phyloP scores from a whole-genome alignment of 345 rosid genomes.

The Bretschneidera sinensis region DNA sequence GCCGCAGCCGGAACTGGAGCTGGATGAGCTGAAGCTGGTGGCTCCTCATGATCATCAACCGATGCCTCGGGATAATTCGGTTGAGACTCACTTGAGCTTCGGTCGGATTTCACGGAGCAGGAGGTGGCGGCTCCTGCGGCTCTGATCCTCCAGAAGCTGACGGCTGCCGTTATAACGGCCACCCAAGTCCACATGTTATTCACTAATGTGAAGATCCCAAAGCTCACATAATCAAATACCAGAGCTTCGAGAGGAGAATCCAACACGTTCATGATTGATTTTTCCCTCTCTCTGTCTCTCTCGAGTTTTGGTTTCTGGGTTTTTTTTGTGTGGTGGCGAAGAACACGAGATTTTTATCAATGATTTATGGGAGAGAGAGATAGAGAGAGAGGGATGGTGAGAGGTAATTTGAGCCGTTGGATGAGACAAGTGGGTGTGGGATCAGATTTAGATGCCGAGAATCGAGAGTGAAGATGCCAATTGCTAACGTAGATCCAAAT shows the following conservation, averaged over 20 bases:
- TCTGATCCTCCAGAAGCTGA: slow-evolving; percentile 72
- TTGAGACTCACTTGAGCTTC: no score
- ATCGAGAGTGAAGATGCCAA: slow-evolving; percentile 57
- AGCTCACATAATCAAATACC: slow-evolving; percentile 38
- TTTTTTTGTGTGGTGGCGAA: not conserved
- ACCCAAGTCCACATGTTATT: slow-evolving; percentile 73
- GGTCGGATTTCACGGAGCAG: not conserved
- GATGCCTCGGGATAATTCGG: no score
- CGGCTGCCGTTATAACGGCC: slow-evolving; percentile 57
- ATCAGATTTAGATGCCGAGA: slow-evolving; percentile 48
- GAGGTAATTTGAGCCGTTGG: slow-evolving; percentile 24
- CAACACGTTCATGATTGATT: slow-evolving; percentile 29
- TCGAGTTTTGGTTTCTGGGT: no score
- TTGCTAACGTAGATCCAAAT: no score
- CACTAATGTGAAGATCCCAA: slow-evolving; percentile 38
- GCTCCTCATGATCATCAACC: no score
- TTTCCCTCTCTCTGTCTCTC: no score
- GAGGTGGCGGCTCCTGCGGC: no score
- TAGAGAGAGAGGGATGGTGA: no score
- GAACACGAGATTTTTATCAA: slow-evolving; percentile 17
- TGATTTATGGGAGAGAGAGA: not conserved
- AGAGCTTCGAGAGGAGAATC: slow-evolving; percentile 47
- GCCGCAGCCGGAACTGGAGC: slow-evolving; percentile 5
- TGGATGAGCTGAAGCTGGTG: not conserved
- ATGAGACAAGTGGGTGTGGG: slow-evolving; percentile 28